Conservation (phyloP, 2,329 filamentous ascomycete species). For the Penicillium italicum region DNA sequence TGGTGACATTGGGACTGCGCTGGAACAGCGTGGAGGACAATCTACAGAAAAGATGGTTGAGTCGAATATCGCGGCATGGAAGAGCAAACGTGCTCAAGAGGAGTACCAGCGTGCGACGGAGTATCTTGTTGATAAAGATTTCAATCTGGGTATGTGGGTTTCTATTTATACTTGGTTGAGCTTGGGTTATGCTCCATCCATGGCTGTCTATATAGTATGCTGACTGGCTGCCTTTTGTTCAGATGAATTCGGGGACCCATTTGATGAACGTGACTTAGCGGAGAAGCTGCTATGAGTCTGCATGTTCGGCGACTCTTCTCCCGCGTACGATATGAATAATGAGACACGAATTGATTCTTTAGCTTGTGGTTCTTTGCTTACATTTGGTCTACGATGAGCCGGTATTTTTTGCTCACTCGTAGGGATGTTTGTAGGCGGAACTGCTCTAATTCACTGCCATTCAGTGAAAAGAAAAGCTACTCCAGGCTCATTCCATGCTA, state of each 20-base stretch:
- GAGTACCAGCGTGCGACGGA: slow-evolving; percentile 53
- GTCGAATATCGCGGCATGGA: slow-evolving; percentile 52
- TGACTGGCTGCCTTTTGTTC: slow-evolving; percentile 3
- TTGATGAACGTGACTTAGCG: slow-evolving; percentile 42
- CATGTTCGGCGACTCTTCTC: slow-evolving; percentile 1
- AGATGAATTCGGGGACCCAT: slow-evolving; percentile 48
- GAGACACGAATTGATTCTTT: slow-evolving; percentile 22
- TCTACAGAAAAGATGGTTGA: slow-evolving; percentile 30
- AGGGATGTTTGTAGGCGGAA: too few relatives aligned
- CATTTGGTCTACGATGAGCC: too few relatives aligned
- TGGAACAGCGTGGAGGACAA: slow-evolving; percentile 9
- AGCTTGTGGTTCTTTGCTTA: neutral
- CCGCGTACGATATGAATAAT: slow-evolving; percentile 23
- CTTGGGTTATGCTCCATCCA: neutral
- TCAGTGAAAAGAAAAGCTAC: too few relatives aligned
- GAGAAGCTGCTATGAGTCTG: slow-evolving; percentile 20
- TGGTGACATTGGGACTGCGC: neutral
- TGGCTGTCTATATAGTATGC: neutral
- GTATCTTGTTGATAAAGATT: slow-evolving; percentile 51
- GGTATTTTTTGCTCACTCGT: neutral
- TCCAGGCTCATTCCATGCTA: neutral
- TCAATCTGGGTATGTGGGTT: slow-evolving; percentile 43
- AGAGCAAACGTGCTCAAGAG: slow-evolving; percentile 55
- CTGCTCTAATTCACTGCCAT: neutral
- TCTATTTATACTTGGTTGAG: neutral